Base-by-base conservation (phyloP, 768 basidiomycete species). In the Asterophora lycoperdoides region DNA sequence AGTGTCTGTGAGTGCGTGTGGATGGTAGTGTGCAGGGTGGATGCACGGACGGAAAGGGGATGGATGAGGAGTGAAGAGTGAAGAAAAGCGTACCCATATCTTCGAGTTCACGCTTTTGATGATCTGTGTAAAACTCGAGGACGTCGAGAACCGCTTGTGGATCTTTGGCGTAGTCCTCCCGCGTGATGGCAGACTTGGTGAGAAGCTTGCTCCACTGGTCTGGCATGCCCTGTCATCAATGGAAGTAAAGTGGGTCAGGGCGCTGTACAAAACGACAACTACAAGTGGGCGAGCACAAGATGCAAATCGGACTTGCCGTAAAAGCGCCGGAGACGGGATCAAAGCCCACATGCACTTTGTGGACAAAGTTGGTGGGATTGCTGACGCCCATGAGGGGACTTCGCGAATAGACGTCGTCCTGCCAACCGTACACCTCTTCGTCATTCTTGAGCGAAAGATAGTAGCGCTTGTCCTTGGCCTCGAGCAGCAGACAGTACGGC, bases 191-290 rank as follows among this genome's bases (percentile, higher is more conserved):
- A 3, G 92, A 94, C 62, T 94, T 93, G 4, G 92, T 97, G 59
- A 99, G 78, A n/a, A 99, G 76, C 54, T 93, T 90, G 61, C 82
- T 89, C 95, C 95, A 99, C 73, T 95, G 92, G 48, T 96, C 93
- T 8, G 95, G 95, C 65, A 99, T 82, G 49, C 95, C 95, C 92
- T 93, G 55, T 38, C 26, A 34, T 44, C 20, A 32, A 17, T 43
- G 33, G 48, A 34, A 46, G 39, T 41, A 41, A 46, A 44, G 36
- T 44, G 37, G 38, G 37, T 49, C 44, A 52, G 44, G 35, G 23
- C 23, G 23, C 23, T 6, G 23, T 23, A 23, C n/a, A n/a, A n/a
- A n/a, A n/a, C 23, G 23, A 23, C 23, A 13, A 37, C 40, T 17
- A 35, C 19, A 32, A 42, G 23, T 13, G 26, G 26, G 13, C n/a